Evolutionary conservation across 208 protist genomes (phyloP).

Genomic region (Trichomonas tenax): DNA sequence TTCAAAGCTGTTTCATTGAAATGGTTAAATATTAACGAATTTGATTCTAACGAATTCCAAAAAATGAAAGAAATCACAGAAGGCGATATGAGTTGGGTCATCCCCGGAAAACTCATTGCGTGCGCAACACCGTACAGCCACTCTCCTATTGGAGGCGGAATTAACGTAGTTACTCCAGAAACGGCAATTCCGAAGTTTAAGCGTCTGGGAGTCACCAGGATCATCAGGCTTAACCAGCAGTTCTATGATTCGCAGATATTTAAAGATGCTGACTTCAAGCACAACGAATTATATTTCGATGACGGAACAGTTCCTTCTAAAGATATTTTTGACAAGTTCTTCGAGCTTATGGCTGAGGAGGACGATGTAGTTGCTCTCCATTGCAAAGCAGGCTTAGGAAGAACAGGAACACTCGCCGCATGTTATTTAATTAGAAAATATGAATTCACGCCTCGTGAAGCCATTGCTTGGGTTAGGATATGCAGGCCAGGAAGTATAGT

Average conservation of each 20-base stretch:
- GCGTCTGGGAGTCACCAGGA: background rate
- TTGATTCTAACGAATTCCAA: slow-evolving; percentile 66
- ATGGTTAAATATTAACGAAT: slow-evolving; percentile 57
- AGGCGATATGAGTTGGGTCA: slow-evolving; percentile 77
- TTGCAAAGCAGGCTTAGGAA: background rate
- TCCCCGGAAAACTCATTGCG: slow-evolving; percentile 68
- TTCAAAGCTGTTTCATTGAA: slow-evolving; percentile 48
- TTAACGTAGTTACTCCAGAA: background rate
- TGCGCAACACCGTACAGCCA: slow-evolving; percentile 54
- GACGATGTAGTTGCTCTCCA: background rate
- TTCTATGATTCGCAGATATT: background rate
- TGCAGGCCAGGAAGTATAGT: slow-evolving; percentile 79
- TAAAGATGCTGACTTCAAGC: background rate
- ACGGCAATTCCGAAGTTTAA: background rate
- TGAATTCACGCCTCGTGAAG: slow-evolving; percentile 63
- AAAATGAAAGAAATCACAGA: slow-evolving; percentile 59
- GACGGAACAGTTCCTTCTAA: background rate
- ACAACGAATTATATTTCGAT: background rate
- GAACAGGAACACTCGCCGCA: slow-evolving; percentile 61
- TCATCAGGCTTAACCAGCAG: background rate
- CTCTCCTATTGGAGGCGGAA: background rate
- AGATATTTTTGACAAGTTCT: background rate
- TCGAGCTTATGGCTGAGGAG: background rate
- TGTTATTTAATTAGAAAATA: slow-evolving; percentile 57
- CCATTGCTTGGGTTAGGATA: slow-evolving; percentile 74